Evolutionary conservation across 148 eudicot genomes (phyloP).

Genomic region (Vaccinium darrowii): DNA sequence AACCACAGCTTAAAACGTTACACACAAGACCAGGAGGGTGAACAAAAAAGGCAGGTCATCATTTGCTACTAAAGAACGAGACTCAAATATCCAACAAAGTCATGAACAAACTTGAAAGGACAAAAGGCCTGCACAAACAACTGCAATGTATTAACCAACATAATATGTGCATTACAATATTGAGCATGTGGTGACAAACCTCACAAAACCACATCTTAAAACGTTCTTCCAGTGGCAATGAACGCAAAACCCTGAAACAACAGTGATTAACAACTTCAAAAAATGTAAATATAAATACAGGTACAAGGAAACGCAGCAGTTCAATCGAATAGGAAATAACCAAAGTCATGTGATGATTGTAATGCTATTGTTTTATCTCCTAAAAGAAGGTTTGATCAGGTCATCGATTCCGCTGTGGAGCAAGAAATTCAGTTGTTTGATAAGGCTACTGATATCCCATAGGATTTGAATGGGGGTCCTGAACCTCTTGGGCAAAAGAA

Average conservation of each 20-base stretch:
- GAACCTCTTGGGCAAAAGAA: too few relatives aligned
- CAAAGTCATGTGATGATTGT: background rate
- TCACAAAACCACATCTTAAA: conserved; percentile 53
- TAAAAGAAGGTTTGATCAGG: too few relatives aligned
- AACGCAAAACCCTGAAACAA: conserved; percentile 53
- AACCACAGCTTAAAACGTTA: conserved; percentile 57
- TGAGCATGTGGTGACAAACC: conserved; percentile 42
- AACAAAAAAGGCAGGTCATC: background rate
- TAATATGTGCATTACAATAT: background rate
- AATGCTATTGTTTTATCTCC: too few relatives aligned
- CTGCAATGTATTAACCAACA: background rate
- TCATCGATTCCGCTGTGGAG: too few relatives aligned
- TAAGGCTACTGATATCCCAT: too few relatives aligned
- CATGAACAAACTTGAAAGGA: background rate
- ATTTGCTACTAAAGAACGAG: conserved; percentile 9
- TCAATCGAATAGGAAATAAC: background rate
- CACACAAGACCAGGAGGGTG: background rate
- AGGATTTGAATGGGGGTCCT: too few relatives aligned
- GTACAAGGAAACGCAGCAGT: background rate
- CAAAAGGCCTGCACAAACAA: background rate
- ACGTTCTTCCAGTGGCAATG: conserved; percentile 69
- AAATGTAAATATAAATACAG: background rate
- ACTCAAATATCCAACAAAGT: background rate
- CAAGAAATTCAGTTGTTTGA: too few relatives aligned
- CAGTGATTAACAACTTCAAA: conserved; percentile 17